Evolutionary conservation across 2,329 filamentous ascomycete species (phyloP), one percentile per base, ranked within the genome.

Genomic region (Pyrenochaeta sp.): DNA sequence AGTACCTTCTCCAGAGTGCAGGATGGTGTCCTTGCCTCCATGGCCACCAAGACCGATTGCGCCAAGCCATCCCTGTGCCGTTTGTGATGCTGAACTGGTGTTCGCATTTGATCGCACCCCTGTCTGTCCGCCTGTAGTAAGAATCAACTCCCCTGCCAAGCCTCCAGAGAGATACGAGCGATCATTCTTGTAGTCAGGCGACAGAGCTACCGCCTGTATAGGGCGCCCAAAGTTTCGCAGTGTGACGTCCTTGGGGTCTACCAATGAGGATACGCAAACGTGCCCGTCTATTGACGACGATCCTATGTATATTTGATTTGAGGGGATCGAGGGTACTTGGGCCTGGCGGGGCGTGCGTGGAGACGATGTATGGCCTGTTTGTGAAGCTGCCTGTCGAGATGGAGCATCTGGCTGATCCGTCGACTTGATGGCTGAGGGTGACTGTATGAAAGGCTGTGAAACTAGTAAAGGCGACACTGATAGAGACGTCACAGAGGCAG

Each of bases 221-320:
- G 96, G 96, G 4, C 96, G 86, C 1, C 91, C 92, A 78, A 98
- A 99, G 73, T 97, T 97, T 23, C 95, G 88, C 23, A 98, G 78
- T 52, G 92, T 89, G 2, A 97, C 92, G 77, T 99, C 95, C 68
- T 92, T 96, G 32, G 89, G 79, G 68, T 99, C 94, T 17, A 95
- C 79, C 17, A 99, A 79, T 1, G 92, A 96, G 53, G 92, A 89
- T 0, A 99, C 86, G 67, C 95, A 98, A 12, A 99, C 91, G 70
- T 97, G 94, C 15, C 95, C 96, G 74, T 99, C 95, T 71, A 96
- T 91, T 0, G 95, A 98, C 0, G 95, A 92, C 1, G 94, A 96
- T 1, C 90, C 94, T 62, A 99, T 90, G 73, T 95, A 91, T 35
- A 99, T 96, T 48, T 93, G 89, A 67, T 97, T 98, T 1, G 91